Percentiles rank a stretch among this genome's conserved stretches.
Evolutionary conservation across 345 rosid genomes (phyloP).

Genomic region (Linum lewisii): DNA sequence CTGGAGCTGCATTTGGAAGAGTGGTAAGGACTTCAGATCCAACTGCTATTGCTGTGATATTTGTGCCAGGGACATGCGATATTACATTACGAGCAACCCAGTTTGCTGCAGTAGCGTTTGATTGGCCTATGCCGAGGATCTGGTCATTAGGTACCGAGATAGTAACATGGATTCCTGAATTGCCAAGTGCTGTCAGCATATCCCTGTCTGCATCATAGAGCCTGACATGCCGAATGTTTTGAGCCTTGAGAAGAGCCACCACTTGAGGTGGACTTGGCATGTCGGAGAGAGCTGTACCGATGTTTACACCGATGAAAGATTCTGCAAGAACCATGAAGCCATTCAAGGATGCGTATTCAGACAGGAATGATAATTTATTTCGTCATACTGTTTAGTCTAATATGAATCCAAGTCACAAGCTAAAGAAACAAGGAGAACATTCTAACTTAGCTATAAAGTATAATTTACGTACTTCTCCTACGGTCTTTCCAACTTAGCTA

Average conservation of each 20-base stretch:
- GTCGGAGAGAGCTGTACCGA: slow-evolving; percentile 79
- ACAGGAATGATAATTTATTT: background rate
- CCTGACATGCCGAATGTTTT: slow-evolving; percentile 65
- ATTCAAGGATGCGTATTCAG: background rate
- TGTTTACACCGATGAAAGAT: slow-evolving; percentile 77
- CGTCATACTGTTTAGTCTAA: background rate
- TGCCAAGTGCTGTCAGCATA: slow-evolving; percentile 79
- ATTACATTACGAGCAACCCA: slow-evolving; percentile 85
- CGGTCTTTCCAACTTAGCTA: no score
- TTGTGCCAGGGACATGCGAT: slow-evolving; percentile 81
- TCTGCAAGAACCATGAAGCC: slow-evolving; percentile 39
- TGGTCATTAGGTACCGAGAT: slow-evolving; percentile 92
- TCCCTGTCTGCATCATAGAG: slow-evolving; percentile 76
- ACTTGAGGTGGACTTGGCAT: slow-evolving; percentile 90
- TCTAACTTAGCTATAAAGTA: background rate
- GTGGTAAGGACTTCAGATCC: slow-evolving; percentile 78
- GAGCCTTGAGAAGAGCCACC: slow-evolving; percentile 78
- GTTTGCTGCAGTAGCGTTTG: slow-evolving; percentile 92
- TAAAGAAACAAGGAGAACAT: background rate
- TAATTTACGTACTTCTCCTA: no score
- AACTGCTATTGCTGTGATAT: slow-evolving; percentile 77
- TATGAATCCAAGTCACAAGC: no score
- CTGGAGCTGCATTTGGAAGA: slow-evolving; percentile 64
- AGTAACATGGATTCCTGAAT: slow-evolving; percentile 66
- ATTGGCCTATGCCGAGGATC: slow-evolving; percentile 91